These are phyloP conservation scores for Penstemon newberryi DNA, from an alignment of 257 asterid species.

Conservation along the genomic window DNA sequence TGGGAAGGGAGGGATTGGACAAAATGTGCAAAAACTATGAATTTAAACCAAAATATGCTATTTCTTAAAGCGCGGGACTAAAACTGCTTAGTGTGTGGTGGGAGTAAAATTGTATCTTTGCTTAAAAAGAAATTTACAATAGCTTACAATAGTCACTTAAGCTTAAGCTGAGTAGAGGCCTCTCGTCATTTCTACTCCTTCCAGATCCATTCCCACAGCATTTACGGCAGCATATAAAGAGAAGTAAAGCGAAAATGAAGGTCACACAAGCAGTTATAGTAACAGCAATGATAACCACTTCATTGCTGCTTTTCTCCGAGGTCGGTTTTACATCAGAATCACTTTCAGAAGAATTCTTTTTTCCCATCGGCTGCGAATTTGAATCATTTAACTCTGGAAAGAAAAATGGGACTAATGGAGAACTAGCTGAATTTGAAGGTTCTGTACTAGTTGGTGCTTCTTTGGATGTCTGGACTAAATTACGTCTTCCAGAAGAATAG, in stretches of 20 bases:
- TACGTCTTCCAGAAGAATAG: conserved; percentile 48
- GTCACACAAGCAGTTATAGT: conserved; percentile 65
- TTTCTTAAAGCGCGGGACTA: no score
- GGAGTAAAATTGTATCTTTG: no score
- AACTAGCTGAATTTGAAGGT: conserved; percentile 45
- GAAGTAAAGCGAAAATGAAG: conserved; percentile 44
- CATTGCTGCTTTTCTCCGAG: conserved; percentile 34
- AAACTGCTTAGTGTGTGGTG: no score
- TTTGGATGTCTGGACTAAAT: conserved; percentile 45
- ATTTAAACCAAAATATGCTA: no score
- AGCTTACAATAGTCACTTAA: conserved; percentile 66
- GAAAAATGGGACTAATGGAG: conserved; percentile 54
- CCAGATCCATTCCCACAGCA: conserved; percentile 47
- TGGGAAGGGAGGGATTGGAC: no score
- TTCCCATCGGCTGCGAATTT: conserved; percentile 35
- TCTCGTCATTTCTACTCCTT: conserved; percentile 64
- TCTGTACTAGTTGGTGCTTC: conserved; percentile 62
- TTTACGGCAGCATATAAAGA: conserved; percentile 60
- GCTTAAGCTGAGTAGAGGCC: conserved; percentile 93
- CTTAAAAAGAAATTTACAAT: no score
- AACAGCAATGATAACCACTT: conserved; percentile 58
- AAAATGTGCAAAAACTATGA: no score
- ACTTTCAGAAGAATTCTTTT: conserved; percentile 29
- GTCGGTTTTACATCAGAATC: conserved; percentile 35
- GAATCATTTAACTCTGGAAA: conserved; percentile 36